phyloP scores from a whole-genome alignment of 768 basidiomycete species.

The Mycena galopus region DNA sequence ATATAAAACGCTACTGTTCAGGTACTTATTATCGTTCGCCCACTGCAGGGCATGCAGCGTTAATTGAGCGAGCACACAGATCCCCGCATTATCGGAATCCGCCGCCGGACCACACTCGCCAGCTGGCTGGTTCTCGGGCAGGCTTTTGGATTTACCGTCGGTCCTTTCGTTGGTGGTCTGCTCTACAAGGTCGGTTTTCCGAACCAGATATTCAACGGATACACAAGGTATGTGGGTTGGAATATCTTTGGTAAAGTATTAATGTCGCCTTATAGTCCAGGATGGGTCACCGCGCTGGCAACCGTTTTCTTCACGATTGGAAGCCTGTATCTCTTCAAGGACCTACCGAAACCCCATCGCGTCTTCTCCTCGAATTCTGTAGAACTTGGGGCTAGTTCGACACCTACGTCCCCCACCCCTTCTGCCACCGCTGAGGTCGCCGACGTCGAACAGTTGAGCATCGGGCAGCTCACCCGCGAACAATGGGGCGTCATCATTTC shows the following conservation, averaged over 20 bases:
- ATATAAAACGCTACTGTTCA: constrained; percentile 62
- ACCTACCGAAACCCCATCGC: constrained; percentile 33
- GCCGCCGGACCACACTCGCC: constrained; percentile 61
- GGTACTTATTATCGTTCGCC: constrained; percentile 2
- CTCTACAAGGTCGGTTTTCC: constrained; percentile 62
- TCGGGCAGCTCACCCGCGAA: constrained; percentile 17
- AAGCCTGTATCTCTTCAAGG: constrained; percentile 44
- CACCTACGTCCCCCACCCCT: neutral
- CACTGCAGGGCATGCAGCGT: neutral
- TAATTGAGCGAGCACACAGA: constrained; percentile 39
- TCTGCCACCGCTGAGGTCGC: neutral
- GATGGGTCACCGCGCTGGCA: constrained; percentile 60
- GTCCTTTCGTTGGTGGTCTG: constrained; percentile 64
- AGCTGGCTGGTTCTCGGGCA: constrained; percentile 65
- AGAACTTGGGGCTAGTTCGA: neutral
- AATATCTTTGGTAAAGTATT: neutral
- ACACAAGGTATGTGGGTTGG: constrained; percentile 43
- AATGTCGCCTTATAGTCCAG: constrained; percentile 49
- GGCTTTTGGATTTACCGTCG: constrained; percentile 60
- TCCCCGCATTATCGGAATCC: constrained; percentile 53
- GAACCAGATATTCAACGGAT: constrained; percentile 63
- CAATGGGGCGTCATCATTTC: constrained; percentile 64
- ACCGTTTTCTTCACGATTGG: constrained; percentile 57
- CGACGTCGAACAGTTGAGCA: constrained; percentile 20
- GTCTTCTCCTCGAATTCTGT: neutral